Evolutionary conservation across 148 eudicot genomes (phyloP).

Genomic region (Polygonum aviculare): DNA sequence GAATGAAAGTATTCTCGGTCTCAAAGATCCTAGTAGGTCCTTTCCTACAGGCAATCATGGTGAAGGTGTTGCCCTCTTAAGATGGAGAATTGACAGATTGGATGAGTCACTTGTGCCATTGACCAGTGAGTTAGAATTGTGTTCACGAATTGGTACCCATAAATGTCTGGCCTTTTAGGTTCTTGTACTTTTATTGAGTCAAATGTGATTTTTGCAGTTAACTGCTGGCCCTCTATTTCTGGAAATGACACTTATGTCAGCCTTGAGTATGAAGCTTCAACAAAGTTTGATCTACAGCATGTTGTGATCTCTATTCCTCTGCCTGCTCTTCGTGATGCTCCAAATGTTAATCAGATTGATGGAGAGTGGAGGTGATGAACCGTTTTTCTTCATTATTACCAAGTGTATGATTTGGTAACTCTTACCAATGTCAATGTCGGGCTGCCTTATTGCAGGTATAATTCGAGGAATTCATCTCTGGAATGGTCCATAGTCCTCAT

Average conservation of each 20-base stretch:
- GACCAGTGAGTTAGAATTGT: constrained; percentile 49
- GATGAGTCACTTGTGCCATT: constrained; percentile 89
- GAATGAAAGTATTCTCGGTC: constrained; percentile 79
- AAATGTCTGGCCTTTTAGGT: not conserved
- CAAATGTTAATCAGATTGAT: constrained; percentile 77
- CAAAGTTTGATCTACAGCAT: constrained; percentile 79
- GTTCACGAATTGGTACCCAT: not conserved
- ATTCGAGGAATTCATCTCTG: constrained; percentile 75
- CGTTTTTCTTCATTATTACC: not conserved
- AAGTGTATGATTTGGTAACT: not conserved
- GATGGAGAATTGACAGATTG: constrained; percentile 92
- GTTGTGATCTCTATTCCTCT: constrained; percentile 96
- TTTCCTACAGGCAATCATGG: constrained; percentile 72
- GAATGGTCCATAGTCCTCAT: constrained; percentile 92
- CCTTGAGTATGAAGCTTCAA: constrained; percentile 91
- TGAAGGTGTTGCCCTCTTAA: constrained; percentile 85
- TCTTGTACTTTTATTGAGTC: not conserved
- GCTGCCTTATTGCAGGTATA: constrained; percentile 47
- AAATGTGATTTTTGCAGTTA: constrained; percentile 44
- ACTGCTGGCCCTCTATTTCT: constrained; percentile 99
- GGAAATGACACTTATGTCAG: constrained; percentile 87
- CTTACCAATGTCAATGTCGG: not conserved
- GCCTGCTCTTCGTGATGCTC: constrained; percentile 94
- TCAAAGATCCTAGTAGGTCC: constrained; percentile 87
- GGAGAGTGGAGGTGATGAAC: constrained; percentile 86